Base-by-base conservation (phyloP, 208 protist species). In the Trypanosomatidae sp. region DNA sequence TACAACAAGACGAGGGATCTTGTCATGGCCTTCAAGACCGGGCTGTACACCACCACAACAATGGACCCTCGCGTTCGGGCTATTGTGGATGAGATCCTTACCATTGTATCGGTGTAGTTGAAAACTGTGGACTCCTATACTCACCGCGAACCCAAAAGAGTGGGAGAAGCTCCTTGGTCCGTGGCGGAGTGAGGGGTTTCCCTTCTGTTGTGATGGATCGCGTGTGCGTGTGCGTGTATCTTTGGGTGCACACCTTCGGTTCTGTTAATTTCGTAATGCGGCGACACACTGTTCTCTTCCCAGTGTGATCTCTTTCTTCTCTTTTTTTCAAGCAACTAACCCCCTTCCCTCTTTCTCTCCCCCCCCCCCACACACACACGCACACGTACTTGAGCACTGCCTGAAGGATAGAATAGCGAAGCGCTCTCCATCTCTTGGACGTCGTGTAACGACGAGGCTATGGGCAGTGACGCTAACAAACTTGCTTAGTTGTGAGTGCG, bases 71-170 rank as follows among this genome's bases (percentile, higher is more conserved):
- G 91, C n/a, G 86, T 88, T 43, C 79, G 82, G 66, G 76, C 66
- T 6, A 69, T 91, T 30, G 76, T 95, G n/a, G 81, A 88, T 13
- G 85, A 92, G 73, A 52, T 85, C 0, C 33, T 93, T 33, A 17
- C 28, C 60, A 59, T 60, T 25, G 49, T 76, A 9, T 19, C 13
- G 44, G 44, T 15, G 46, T 69, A 69, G 66, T 30, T 36, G 60
- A 28, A n/a, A 65, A 25, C 60, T 36, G 19, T 19, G 9, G 39
- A 15, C 39, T 25, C 10, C 36, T 22, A 65, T 9, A 6, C 19
- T 22, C 8, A 7, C 60, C 17, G 44, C 36, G 19, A 65, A 44
- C 39, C 46, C 46, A 44, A 64, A 64, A 41, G 33, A 15, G 1
- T 44, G 9, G 36, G 39, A 47, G 39, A 19, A 36, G 12, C 22